These are phyloP conservation scores for Didymella glomerata DNA, from an alignment of 2,329 filamentous ascomycete genomes.

Conservation along the genomic window DNA sequence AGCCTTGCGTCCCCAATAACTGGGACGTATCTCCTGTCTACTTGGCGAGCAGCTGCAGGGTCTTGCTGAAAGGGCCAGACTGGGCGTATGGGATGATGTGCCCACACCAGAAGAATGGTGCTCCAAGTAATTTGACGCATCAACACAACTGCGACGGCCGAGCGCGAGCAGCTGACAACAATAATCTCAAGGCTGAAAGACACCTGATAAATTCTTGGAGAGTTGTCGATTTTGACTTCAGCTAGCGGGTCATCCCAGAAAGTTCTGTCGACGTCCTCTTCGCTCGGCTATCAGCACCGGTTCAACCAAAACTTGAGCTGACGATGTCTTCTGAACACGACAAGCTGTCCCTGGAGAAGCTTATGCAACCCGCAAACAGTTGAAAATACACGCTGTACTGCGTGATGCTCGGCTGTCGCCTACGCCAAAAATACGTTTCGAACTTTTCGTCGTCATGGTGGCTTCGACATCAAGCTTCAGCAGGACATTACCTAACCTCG, in stretches of 20 bases:
- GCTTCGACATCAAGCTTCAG: background rate
- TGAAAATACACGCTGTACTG: background rate
- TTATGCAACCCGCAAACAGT: constrained; percentile 1
- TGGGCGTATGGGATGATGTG: constrained; percentile 4
- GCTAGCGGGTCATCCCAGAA: background rate
- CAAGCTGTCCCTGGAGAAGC: background rate
- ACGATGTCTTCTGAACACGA: background rate
- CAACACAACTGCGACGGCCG: background rate
- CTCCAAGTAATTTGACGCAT: background rate
- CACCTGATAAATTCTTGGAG: background rate
- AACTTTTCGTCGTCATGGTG: background rate
- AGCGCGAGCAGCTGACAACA: constrained; percentile 1
- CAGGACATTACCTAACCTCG: background rate
- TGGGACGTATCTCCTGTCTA: constrained; percentile 1
- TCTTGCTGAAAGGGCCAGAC: background rate
- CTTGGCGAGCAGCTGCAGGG: constrained; percentile 7
- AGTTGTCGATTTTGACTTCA: background rate
- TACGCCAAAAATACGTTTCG: background rate
- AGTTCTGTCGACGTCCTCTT: background rate
- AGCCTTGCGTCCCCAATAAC: constrained; percentile 7
- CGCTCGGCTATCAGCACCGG: background rate
- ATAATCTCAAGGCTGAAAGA: background rate
- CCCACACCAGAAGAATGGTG: background rate
- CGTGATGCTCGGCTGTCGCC: background rate
- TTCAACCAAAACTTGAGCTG: background rate